Evolutionary conservation across 1,139 yeast species (phyloP).

Genomic region (Hyphopichia buzzinii): DNA sequence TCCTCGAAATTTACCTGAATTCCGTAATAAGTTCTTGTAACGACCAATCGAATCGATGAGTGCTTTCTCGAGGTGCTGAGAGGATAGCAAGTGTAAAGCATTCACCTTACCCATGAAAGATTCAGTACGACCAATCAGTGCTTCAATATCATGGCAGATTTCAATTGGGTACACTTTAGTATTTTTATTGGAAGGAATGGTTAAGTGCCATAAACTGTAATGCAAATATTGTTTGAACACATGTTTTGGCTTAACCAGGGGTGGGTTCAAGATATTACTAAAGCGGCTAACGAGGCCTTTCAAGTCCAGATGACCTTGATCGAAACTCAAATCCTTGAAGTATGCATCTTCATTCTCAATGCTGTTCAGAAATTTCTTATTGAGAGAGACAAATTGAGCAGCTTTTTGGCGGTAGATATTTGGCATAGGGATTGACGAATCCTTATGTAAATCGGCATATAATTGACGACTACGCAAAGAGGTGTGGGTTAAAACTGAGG

Average conservation of each 20-base stretch:
- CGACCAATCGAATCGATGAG: conserved; percentile 20
- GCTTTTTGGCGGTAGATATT: conserved; percentile 8
- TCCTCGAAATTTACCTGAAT: conserved; percentile 12
- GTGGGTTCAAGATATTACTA: conserved; percentile 1
- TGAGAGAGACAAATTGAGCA: conserved; percentile 1
- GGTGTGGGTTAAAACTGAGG: conserved; percentile 14
- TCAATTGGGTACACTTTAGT: conserved; percentile 8
- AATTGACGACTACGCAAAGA: conserved; percentile 20
- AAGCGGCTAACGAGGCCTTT: not conserved
- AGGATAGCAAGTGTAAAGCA: conserved; percentile 26
- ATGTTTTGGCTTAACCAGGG: not conserved
- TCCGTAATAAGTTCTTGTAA: conserved; percentile 23
- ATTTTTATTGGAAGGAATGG: conserved; percentile 9
- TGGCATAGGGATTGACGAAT: conserved; percentile 10
- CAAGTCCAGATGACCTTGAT: conserved; percentile 7
- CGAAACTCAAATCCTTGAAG: conserved; percentile 6
- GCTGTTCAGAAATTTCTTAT: not conserved
- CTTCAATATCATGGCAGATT: conserved; percentile 29
- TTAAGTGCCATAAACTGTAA: conserved; percentile 19
- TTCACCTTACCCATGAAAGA: conserved; percentile 30
- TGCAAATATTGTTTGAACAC: conserved; percentile 14
- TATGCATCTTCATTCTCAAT: conserved; percentile 4
- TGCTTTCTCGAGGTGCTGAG: conserved; percentile 17
- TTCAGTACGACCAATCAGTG: conserved; percentile 30
- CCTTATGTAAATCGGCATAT: conserved; percentile 16